Conservation (phyloP, 1,139 yeast genomes). For the Hyphopichia khmerensis region DNA sequence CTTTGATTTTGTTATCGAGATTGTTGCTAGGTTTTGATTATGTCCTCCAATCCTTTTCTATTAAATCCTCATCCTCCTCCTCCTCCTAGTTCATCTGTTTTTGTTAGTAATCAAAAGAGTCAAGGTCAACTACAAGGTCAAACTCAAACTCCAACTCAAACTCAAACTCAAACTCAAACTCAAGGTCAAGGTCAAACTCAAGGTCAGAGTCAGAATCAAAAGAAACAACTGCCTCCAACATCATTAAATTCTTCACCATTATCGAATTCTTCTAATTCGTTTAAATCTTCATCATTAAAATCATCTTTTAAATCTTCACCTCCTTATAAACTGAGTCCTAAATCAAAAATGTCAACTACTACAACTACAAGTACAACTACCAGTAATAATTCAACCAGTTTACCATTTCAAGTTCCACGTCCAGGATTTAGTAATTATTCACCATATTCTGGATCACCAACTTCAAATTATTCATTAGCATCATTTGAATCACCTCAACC, state of each 20-base stretch:
- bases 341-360: no score
- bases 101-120: no score
- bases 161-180: not conserved
- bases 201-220: no score
- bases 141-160: not conserved
- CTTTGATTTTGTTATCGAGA: not conserved
- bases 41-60: conserved; percentile 2
- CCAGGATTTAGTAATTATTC: not conserved
- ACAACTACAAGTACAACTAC: no score
- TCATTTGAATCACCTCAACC: not conserved
- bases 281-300: no score
- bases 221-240: no score
- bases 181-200: no score
- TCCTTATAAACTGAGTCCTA: no score
- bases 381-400: not conserved
- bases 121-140: no score
- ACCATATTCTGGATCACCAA: not conserved
- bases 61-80: not conserved
- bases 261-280: no score
- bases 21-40: not conserved
- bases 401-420: not conserved
- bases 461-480: not conserved
- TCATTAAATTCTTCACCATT: no score
- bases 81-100: no score
- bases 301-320: not conserved